Base-by-base conservation (phyloP, 495 filamentous ascomycete species). In the Aspergillus nidulans region DNA sequence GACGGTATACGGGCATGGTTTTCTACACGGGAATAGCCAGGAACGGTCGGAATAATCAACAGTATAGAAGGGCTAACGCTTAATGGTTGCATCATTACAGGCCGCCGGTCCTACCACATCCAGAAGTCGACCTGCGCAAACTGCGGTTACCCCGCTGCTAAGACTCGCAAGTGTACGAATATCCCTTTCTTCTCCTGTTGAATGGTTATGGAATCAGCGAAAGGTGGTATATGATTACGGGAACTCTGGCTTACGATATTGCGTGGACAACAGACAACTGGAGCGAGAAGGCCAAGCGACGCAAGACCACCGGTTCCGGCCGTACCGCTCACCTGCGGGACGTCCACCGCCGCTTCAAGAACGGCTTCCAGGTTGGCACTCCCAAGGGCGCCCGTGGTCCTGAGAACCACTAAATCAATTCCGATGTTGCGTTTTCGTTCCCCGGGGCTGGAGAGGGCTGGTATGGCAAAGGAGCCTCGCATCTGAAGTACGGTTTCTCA, bases 211-310 rank as follows among this genome's bases (percentile, higher is more conserved):
- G 52, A 54, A 44, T 15, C 30, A n/a, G 51, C 28, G 49, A 48
- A 52, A 46, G 51, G 15, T 46, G 32, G 21, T 42, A 44, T 39
- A 24, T 46, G 24, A 48, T 18, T 52, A 53, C 34, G 20, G 52
- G 66, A 43, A 57, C 52, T 18, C 50, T 56, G 65, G 61, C 70
- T 71, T 66, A 71, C 69, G 59, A 63, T 25, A 57, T 63, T 61
- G 57, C 53, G 65, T 59, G 48, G 43, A 49, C 57, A 57, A 77
- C 69, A 98, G 94, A 86, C 84, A 95, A 98, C 86, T 98, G 94
- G 94, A 83, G 88, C 77, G 91, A 96, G 85, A 98, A 98, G 85
- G 95, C 92, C 66, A 97, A 96, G 88, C 80, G 94, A 76, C 91
- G 94, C 88, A 97, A 96, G 92, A 96, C 92, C 68, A 94, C 90